These are phyloP conservation scores for Backusella tuberculispora DNA, from an alignment of 192 early-diverging fungal genomes.

Conservation along the genomic window DNA sequence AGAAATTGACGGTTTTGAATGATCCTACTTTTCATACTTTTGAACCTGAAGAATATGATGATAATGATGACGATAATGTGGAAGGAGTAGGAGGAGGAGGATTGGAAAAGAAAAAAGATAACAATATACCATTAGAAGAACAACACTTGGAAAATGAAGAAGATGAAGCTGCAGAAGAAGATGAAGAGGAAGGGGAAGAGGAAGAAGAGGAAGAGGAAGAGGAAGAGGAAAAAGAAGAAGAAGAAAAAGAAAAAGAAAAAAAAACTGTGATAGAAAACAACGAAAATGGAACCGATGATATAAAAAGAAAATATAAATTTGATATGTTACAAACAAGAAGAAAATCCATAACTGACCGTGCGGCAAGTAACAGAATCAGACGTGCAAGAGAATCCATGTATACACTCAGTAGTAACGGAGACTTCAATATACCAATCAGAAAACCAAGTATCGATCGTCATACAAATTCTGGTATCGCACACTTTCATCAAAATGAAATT, in stretches of 20 bases:
- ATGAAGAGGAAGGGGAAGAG: neutral
- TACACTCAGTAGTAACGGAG: neutral
- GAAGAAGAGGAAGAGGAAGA: neutral
- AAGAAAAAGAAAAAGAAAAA: neutral
- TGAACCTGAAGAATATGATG: neutral
- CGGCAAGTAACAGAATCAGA: neutral
- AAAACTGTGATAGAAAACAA: neutral
- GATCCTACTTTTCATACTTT: neutral
- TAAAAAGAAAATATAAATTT: neutral
- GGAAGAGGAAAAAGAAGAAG: neutral
- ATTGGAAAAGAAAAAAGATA: neutral
- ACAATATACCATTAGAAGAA: neutral
- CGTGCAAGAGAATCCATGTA: slow-evolving; percentile 11
- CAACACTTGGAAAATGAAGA: neutral
- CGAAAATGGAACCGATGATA: neutral
- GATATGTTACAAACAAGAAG: neutral
- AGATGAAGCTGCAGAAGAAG: neutral
- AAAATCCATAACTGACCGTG: neutral
- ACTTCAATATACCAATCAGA: neutral
- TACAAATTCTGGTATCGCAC: neutral
- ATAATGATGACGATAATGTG: neutral
- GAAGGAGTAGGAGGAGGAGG: neutral
- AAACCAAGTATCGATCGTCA: neutral
- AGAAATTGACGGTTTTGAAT: neutral
- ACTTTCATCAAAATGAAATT: slow-evolving; percentile 65